Conservation (phyloP, 163 green algal species). For the Volvox carteri region DNA sequence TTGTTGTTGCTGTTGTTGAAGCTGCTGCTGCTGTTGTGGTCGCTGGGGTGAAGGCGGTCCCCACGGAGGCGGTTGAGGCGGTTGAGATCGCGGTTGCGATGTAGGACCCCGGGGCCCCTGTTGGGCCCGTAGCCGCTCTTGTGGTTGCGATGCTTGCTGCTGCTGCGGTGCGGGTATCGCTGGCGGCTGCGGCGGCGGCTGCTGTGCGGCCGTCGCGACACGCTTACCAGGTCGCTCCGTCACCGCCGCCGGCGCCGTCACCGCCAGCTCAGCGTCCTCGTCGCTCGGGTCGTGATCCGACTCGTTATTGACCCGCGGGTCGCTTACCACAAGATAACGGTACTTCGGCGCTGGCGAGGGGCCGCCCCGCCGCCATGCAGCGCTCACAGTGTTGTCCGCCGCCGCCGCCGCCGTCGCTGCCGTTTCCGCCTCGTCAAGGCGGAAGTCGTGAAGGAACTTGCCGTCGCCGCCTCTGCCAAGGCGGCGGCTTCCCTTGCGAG, state of each 20-base stretch:
- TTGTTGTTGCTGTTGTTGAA: neutral
- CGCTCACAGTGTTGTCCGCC: too few species aligned
- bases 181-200: too few species aligned
- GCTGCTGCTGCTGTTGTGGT: too few species aligned
- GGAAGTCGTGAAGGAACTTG: slow-evolving; percentile 25
- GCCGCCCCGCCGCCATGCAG: too few species aligned
- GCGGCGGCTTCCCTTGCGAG: neutral
- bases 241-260: too few species aligned
- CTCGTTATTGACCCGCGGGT: too few species aligned
- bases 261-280: too few species aligned
- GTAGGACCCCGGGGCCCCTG: too few species aligned
- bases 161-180: neutral
- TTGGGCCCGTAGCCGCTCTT: neutral
- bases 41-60: neutral
- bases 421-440: neutral
- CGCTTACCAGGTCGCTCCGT: too few species aligned
- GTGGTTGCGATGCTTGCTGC: neutral
- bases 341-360: neutral
- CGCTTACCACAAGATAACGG: neutral
- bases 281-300: neutral
- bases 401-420: neutral
- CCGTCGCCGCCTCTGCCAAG: neutral
- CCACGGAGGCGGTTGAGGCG: too few species aligned
- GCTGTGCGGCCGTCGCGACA: neutral
- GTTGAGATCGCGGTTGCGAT: too few species aligned